phyloP scores from a whole-genome alignment of 2,329 filamentous ascomycete species.

The Huntiella bhutanensis region DNA sequence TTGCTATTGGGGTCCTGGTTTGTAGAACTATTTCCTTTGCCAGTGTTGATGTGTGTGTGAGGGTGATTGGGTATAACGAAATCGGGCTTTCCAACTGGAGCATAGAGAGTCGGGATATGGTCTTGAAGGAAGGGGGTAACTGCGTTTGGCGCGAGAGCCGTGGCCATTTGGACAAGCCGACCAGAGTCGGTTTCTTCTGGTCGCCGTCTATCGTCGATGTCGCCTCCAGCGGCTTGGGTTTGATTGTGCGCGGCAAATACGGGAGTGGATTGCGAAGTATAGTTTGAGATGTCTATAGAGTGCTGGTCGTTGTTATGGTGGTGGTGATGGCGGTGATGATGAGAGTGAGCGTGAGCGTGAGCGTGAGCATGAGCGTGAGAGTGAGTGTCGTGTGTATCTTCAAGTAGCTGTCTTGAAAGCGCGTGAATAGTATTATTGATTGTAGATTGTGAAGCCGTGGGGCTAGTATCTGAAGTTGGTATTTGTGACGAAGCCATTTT shows the following conservation, averaged over 20 bases:
- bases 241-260: neutral
- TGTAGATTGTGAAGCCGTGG: neutral
- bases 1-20: conserved; percentile 51
- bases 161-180: conserved; percentile 37
- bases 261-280: neutral
- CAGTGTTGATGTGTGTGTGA: neutral
- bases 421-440: conserved; percentile 2
- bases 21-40: neutral
- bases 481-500: neutral
- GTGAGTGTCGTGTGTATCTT: neutral
- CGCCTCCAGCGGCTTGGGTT: neutral
- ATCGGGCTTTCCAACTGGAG: conserved; percentile 47
- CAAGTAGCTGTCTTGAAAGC: conserved; percentile 2
- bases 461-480: neutral
- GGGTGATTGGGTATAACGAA: neutral
- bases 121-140: conserved; percentile 77
- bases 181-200: conserved; percentile 13
- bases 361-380: neutral
- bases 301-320: neutral
- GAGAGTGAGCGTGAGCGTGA: neutral
- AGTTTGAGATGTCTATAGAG: neutral
- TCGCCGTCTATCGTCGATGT: conserved; percentile 4
- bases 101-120: conserved; percentile 79
- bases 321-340: neutral
- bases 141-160: conserved; percentile 54